These are phyloP conservation scores for Cyclospora cayetanensis DNA, from an alignment of 169 alveolate species.

Conservation along the genomic window DNA sequence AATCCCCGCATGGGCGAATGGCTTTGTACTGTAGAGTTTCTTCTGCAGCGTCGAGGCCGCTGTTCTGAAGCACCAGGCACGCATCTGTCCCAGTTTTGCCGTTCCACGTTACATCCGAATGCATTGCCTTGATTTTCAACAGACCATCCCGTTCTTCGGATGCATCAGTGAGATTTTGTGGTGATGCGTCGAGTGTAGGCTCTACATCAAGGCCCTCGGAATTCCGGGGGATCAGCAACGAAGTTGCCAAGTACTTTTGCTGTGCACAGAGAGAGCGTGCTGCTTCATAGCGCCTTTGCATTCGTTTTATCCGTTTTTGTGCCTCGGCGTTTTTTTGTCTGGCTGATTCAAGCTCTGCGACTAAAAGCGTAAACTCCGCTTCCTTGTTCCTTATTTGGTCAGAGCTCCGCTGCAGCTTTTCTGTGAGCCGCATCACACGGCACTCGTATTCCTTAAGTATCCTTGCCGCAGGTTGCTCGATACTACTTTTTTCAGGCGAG, in stretches of 20 bases:
- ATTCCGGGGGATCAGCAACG: slow-evolving; percentile 19
- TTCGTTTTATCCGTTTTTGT: slow-evolving; percentile 11
- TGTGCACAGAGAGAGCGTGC: slow-evolving; percentile 45
- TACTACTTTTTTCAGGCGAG: background rate
- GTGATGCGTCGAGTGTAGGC: background rate
- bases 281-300: slow-evolving; percentile 45
- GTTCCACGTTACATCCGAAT: background rate
- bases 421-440: slow-evolving; percentile 42
- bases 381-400: slow-evolving; percentile 39
- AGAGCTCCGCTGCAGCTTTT: slow-evolving; percentile 52
- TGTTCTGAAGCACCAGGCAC: background rate
- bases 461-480: background rate
- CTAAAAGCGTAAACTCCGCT: slow-evolving; percentile 50
- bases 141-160: background rate
- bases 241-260: slow-evolving; percentile 29
- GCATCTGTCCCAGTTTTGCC: background rate
- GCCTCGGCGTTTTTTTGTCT: slow-evolving; percentile 44
- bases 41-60: background rate
- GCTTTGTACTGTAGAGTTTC: background rate
- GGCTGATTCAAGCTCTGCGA: slow-evolving; percentile 55
- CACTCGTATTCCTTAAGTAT: slow-evolving; percentile 17
- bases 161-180: background rate
- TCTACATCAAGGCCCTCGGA: slow-evolving; percentile 20
- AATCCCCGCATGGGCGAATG: background rate
- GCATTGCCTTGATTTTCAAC: background rate